Base-by-base conservation (phyloP, 257 asterid species). In the Fraxinus anomala region DNA sequence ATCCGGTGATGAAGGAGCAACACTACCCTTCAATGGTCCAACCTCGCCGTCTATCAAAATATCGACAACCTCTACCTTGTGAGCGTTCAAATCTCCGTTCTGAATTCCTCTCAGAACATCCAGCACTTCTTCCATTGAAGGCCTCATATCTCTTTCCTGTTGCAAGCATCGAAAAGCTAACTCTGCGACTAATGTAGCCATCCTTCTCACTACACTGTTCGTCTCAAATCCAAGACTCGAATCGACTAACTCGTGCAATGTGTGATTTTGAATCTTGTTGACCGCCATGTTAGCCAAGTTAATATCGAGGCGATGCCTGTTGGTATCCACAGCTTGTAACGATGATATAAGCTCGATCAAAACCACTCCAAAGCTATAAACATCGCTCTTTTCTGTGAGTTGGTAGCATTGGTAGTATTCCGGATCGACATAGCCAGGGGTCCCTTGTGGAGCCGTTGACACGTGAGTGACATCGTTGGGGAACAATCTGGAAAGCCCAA, bases 371-470 rank as follows among this genome's bases (percentile, higher is more conserved):
- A 91, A 91, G 82, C 97, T 94, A 47, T 90, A 94, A 0, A 94
- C 97, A 12, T 94, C 97, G 66, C 98, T 94, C 82, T 91, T 94
- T 65, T 91, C 98, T 0, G 98, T 94, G 24, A 94, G 92, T 42
- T 89, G 97, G 89, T 94, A 94, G 83, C 93, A 88, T 72, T 87
- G 97, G 82, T 90, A 91, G 80, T 94, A 94, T 86, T 92, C 98
- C 0, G 98, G 98, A 75, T 94, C 98, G 8, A 94, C 98, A 10
- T 94, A 94, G 11, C 97, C 98, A 0, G 97, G 98, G 1, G 98
- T 94, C 36, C 98, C 98, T 68, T 94, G 98, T 14, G 98, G 98
- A 26, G 98, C 98, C 1, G 97, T 94, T 7, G 98, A 94, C 73
- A 94, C 96, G 70, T 94, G 98, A 0, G 98, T 89, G 84, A 83